Percentiles rank a stretch among this genome's conserved stretches.
phyloP scores from a whole-genome alignment of 768 basidiomycete genomes.

The Scleroderma citrinum region DNA sequence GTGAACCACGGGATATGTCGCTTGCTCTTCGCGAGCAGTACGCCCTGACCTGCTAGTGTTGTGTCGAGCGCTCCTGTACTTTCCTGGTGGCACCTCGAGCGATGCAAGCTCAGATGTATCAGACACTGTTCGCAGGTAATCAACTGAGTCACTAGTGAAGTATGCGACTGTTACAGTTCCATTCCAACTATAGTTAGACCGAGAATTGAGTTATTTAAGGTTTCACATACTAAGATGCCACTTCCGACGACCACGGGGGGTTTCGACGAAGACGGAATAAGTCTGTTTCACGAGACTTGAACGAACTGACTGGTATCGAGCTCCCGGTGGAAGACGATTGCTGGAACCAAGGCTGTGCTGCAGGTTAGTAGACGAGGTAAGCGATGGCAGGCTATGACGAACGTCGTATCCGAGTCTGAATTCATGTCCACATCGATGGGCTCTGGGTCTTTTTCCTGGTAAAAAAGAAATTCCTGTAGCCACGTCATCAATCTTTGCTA shows the following conservation, averaged over 20 bases:
- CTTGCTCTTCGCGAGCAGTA: constrained; percentile 23
- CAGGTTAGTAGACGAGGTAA: constrained; percentile 5
- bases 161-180: constrained; percentile 60
- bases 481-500: constrained; percentile 1
- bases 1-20: constrained; percentile 9
- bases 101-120: constrained; percentile 49
- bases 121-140: constrained; percentile 53
- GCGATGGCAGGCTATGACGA: constrained; percentile 13
- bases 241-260: constrained; percentile 58
- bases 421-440: constrained; percentile 42
- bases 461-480: constrained; percentile 67
- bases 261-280: constrained; percentile 73
- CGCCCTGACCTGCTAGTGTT: constrained; percentile 42
- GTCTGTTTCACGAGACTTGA: constrained; percentile 72
- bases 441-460: constrained; percentile 59
- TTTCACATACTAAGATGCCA: constrained; percentile 67
- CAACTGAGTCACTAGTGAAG: constrained; percentile 58
- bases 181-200: too few relatives aligned
- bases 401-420: constrained; percentile 50
- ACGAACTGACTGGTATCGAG: constrained; percentile 27
- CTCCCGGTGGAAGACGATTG: constrained; percentile 20
- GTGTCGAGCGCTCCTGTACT: constrained; percentile 61
- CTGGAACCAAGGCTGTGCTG: constrained; percentile 24
- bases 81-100: constrained; percentile 51
- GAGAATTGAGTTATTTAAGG: background rate